These are phyloP conservation scores for Trichoderma polysporum DNA, from an alignment of 2,329 filamentous ascomycete species.

Conservation along the genomic window DNA sequence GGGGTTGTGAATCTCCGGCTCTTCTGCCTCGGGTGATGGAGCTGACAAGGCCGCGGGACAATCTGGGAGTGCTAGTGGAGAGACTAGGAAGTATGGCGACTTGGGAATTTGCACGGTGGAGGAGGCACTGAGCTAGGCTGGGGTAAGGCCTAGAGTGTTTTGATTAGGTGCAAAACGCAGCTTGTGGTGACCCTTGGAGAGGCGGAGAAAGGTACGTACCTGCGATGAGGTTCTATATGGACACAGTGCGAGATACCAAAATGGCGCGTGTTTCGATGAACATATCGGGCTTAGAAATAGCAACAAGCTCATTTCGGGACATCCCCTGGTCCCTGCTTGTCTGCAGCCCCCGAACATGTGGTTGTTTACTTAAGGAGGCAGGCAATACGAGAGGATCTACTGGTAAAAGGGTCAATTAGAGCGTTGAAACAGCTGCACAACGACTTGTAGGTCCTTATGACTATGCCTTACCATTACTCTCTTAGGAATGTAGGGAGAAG, in stretches of 20 bases:
- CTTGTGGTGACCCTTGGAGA: neutral
- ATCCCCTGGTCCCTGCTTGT: neutral
- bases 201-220: neutral
- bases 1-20: slow-evolving; percentile 7
- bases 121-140: neutral
- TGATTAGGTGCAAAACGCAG: neutral
- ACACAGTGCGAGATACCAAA: neutral
- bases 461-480: neutral
- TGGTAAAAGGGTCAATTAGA: neutral
- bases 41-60: slow-evolving; percentile 18
- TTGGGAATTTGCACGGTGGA: neutral
- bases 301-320: slow-evolving; percentile 12
- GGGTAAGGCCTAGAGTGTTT: neutral
- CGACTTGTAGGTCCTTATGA: too few species aligned
- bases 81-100: neutral
- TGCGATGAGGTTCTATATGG: neutral
- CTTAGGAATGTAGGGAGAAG: neutral
- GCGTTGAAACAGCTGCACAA: neutral
- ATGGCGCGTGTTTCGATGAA: neutral
- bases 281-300: neutral
- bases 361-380: slow-evolving; percentile 1
- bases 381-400: neutral
- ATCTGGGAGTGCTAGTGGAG: slow-evolving; percentile 5
- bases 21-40: slow-evolving; percentile 19
- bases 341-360: neutral